These are phyloP conservation scores for Yamadazyma tumulicola DNA, from an alignment of 805 yeast genomes.

Conservation along the genomic window DNA sequence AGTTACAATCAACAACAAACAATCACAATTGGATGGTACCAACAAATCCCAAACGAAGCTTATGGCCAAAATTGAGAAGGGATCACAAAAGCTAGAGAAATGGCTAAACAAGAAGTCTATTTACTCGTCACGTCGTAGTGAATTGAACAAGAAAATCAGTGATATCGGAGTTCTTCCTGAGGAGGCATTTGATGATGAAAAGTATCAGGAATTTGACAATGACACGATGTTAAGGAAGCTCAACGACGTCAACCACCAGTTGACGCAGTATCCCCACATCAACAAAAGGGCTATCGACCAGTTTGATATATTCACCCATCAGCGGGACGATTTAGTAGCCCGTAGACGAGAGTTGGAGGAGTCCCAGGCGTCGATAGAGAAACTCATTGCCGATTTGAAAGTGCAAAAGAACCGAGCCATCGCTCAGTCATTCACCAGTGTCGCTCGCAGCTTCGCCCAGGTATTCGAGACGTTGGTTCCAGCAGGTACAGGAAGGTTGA, in stretches of 20 bases:
- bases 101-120: constrained; percentile 59
- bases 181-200: constrained; percentile 55
- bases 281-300: constrained; percentile 91
- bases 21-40: constrained; percentile 43
- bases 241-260: constrained; percentile 50
- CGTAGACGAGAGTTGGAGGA: constrained; percentile 67
- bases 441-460: constrained; percentile 66
- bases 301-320: constrained; percentile 65
- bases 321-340: constrained; percentile 59
- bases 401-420: constrained; percentile 82
- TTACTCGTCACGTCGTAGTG: constrained; percentile 61
- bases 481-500: constrained; percentile 68
- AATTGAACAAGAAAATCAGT: constrained; percentile 65
- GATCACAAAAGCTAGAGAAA: constrained; percentile 63
- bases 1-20: constrained; percentile 32
- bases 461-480: constrained; percentile 84
- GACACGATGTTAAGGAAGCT: constrained; percentile 52
- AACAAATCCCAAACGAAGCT: constrained; percentile 55
- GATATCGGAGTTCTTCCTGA: constrained; percentile 90
- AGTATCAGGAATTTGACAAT: constrained; percentile 43
- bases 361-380: constrained; percentile 70
- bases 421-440: constrained; percentile 69
- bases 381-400: constrained; percentile 65
- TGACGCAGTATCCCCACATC: constrained; percentile 68
- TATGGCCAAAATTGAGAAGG: constrained; percentile 55